Base-by-base conservation (phyloP, 306 rosid genomes). In the Argentina anserina region DNA sequence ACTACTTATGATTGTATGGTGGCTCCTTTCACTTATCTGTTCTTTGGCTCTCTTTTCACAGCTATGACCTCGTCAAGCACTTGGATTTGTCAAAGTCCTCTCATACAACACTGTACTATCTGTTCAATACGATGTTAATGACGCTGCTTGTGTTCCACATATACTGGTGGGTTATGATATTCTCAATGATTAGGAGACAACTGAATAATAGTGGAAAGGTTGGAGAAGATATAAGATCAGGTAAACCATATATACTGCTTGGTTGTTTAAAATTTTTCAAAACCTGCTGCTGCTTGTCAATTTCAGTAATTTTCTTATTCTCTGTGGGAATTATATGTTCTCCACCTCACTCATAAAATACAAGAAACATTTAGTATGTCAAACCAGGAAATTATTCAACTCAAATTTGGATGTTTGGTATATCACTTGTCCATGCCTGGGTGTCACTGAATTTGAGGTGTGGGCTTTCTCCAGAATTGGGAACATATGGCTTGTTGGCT, bases 171-270 rank as follows among this genome's bases (percentile, higher is more conserved):
- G 76, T 88, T 76, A 96, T 91, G 82, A 94, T 94, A 85, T 89
- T 83, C 69, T 73, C 91, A 14, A 94, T 94, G 99, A 83, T 94
- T 78, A 55, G 55, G 47, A 88, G 89, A 77, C 99, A 87, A 79
- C 87, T 94, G 87, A 82, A 85, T 75, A 94, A 94, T 73, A 86
- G 97, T 39, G 99, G 99, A 56, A 74, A 84, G 83, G 99, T 94
- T 76, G 99, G 99, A 68, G 99, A 94, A 76, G 97, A 91, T 84
- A 94, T 94, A 79, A 94, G 99, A 94, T 91, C 96, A 69, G 99
- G 99, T 94, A 83, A 67, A 76, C 78, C 46, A 60, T 75, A 49
- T 69, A 55, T 50, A 47, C 76, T 67, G 47, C 70, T 79, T 49
- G 40, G 39, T 60, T 28, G 68, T 77, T 20, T 62, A 67, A 58